phyloP scores from a whole-genome alignment of 1,284 basidiomycete genomes.

The Hypsizygus ulmarius region DNA sequence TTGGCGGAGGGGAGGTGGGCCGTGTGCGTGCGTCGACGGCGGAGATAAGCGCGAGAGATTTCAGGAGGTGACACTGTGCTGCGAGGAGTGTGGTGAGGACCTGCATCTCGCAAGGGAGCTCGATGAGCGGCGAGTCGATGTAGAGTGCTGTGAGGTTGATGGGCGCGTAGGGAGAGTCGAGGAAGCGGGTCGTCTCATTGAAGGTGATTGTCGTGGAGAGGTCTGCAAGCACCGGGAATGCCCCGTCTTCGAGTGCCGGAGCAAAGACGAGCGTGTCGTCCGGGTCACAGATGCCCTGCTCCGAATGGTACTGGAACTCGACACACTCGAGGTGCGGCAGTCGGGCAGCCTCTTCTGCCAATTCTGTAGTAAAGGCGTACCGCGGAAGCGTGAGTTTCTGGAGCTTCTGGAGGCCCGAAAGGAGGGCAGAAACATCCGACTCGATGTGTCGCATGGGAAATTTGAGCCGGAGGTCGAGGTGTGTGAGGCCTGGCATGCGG shows the following conservation, averaged over 20 bases:
- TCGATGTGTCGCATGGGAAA: constrained; percentile 37
- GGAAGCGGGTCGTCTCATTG: constrained; percentile 43
- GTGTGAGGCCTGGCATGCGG: constrained; percentile 49
- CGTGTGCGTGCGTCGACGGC: constrained; percentile 20
- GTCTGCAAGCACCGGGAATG: constrained; percentile 55
- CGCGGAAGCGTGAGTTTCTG: constrained; percentile 49
- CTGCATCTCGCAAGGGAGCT: constrained; percentile 39
- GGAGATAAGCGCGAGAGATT: constrained; percentile 39
- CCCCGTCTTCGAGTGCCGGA: constrained; percentile 43
- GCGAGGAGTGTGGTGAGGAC: constrained; percentile 43
- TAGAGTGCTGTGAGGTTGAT: constrained; percentile 48
- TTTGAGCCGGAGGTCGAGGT: constrained; percentile 41
- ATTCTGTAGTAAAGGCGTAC: constrained; percentile 43
- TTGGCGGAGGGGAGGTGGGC: constrained; percentile 4
- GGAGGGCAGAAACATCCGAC: constrained; percentile 35
- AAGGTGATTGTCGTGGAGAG: constrained; percentile 46
- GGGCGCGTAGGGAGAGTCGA: constrained; percentile 44
- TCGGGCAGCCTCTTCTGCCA: constrained; percentile 46
- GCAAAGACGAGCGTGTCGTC: constrained; percentile 42
- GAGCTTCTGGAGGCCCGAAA: constrained; percentile 43
- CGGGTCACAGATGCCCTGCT: constrained; percentile 41
- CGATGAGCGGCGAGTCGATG: constrained; percentile 44
- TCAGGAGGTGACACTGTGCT: constrained; percentile 45
- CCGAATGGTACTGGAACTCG: constrained; percentile 46
- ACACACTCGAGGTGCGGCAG: constrained; percentile 43